Base-by-base conservation (phyloP, 2,329 filamentous ascomycete species). In the Ophiostoma ulmi region DNA sequence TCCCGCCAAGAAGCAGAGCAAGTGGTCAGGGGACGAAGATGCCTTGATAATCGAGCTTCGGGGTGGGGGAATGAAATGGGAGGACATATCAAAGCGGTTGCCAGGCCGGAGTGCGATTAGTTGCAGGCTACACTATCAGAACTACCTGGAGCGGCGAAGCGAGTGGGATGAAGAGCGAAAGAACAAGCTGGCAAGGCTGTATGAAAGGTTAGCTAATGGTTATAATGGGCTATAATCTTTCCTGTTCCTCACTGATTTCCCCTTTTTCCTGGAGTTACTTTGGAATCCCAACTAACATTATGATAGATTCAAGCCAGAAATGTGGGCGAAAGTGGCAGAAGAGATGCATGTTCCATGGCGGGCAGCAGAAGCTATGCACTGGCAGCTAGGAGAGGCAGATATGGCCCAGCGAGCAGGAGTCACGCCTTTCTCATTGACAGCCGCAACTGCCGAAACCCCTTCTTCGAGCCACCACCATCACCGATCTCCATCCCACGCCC, bases 131-230 rank as follows among this genome's bases (percentile, higher is more conserved):
- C 93, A 97, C 78, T 98, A 97, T 79, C 94, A 98, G 77, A 99
- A 99, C 79, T 98, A 98, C 78, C 87, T 97, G 69, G 95, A 99
- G 80, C 87, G 93, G 77, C 87, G 93, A 71, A 93, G 92, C 76
- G 93, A 97, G 78, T 98, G 94, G 94, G 93, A 97, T 77, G 95
- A 98, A 77, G 94, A 98, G 80, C 91, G 93, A 78, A 98, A 97
- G 83, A 97, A 97, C 81, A 97, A 97, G 82, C 88, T 98, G 68
- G 94, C 94, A 52, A 87, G 94, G 76, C 86, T 98, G 63, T 98
- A 98, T 79, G 94, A 97, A 82, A 92, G 95, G 94, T 97, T 35
- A 13, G 58, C 22, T 39, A 10, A 1, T 31, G 20, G 41, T 31
- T 22, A 65, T 41, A 65, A 41, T 5, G 13, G 38, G 7, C 31